A percentile compares a stretch with the other conserved stretches of the same genome.
Conservation (phyloP, 2,329 filamentous ascomycete species). For the Boeremia exigua region DNA sequence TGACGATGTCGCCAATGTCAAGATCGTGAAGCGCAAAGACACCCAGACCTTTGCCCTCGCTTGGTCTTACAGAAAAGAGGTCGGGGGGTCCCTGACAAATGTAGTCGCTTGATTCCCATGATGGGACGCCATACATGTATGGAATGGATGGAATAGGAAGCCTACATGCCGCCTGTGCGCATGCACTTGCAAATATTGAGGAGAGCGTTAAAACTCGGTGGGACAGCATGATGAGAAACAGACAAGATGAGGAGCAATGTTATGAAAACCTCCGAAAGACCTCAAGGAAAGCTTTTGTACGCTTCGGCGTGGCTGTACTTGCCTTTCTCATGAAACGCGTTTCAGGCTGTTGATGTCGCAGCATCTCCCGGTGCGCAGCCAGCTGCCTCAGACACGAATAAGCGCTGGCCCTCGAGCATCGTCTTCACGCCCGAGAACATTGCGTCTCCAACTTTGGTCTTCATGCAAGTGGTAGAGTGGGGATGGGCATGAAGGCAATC, state of each 20-base stretch:
- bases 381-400: conserved; percentile 6
- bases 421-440: neutral
- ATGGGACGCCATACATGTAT: conserved; percentile 13
- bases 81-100: conserved; percentile 34
- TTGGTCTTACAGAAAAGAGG: conserved; percentile 36
- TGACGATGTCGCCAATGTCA: conserved; percentile 47
- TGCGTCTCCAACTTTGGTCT: neutral
- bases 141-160: conserved; percentile 12
- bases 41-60: conserved; percentile 52
- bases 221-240: neutral
- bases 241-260: neutral
- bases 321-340: conserved; percentile 13
- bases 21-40: conserved; percentile 50
- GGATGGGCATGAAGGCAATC: too few species aligned
- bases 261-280: too few species aligned
- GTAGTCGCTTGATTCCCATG: conserved; percentile 24
- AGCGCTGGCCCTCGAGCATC: neutral
- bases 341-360: conserved; percentile 18
- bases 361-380: conserved; percentile 1
- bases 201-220: neutral
- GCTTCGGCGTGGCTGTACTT: neutral
- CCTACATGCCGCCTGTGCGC: conserved; percentile 18
- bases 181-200: neutral
- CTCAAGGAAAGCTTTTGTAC: conserved; percentile 4
- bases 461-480: neutral